Base-by-base conservation (phyloP, 2,329 filamentous ascomycete species). In the Alternaria infectoria region DNA sequence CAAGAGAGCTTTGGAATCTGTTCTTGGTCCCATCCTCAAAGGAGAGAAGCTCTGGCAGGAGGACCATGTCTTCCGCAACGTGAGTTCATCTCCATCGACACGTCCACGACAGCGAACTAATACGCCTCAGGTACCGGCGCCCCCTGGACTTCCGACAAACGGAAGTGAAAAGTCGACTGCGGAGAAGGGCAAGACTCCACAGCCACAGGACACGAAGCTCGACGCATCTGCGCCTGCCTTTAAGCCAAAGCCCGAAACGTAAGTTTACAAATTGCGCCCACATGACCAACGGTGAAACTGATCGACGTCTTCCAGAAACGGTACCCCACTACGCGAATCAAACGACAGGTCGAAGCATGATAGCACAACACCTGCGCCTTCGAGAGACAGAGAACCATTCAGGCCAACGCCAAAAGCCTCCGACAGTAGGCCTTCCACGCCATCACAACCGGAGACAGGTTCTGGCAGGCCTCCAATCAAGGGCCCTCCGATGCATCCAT, bases 11-110 rank as follows among this genome's bases (percentile, higher is more conserved):
- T 91, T 91, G 1, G 89, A 89, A 71, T 91, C 91, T 13, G 86
- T 91, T 19, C 85, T 91, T 70, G 91, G 89, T 15, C 89, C 90
- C 63, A 83, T 95, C 57, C 89, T 89, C 75, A 89, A 87, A 70
- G 84, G 87, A 65, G 87, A 91, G 68, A 83, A 86, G 46, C 86
- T 87, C 76, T 93, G 91, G 90, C 86, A 93, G 30, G 86, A 92
- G 79, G 89, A 92, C 40, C 90, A 92, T 73, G 89, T 89, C 45
- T 95, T 94, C 63, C 90, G 89, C 68, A 83, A 86, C 65, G 90
- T 91, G 81, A 82, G 86, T 77, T 47, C 30, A 47, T 28, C 26
- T 8, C 23, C 43, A 21, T 50, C 30, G 21, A 43, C n/a, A 32
- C 30, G 12, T 36, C 23, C 47, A 45, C 43, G 10, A 28, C 19